Evolutionary conservation across 345 rosid species (phyloP).

Genomic region (Firmiana major): DNA sequence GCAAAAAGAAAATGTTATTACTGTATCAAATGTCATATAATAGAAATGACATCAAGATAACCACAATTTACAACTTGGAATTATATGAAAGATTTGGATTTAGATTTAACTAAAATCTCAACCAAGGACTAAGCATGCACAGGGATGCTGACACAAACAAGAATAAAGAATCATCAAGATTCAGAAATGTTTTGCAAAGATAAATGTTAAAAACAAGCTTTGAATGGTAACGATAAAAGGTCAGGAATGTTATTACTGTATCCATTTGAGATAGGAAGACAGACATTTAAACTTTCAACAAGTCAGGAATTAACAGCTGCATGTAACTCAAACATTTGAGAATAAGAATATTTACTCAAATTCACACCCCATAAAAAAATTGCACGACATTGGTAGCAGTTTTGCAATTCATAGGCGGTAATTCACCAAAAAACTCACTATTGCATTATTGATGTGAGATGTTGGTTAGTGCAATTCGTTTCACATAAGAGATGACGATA

Average conservation of each 20-base stretch:
- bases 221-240: background rate
- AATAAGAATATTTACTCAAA: background rate
- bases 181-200: background rate
- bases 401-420: background rate
- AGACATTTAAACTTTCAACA: background rate
- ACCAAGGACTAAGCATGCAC: background rate
- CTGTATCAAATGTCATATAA: background rate
- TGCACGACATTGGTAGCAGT: background rate
- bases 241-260: no score
- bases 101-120: background rate
- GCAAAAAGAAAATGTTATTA: constrained; percentile 19
- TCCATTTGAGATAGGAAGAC: background rate
- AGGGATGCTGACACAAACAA: background rate
- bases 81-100: background rate
- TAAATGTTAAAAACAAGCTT: background rate
- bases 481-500: background rate
- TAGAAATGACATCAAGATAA: background rate
- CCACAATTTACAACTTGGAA: background rate
- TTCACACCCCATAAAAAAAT: background rate
- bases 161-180: background rate
- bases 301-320: background rate
- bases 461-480: background rate
- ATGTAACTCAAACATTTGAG: background rate
- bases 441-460: background rate
- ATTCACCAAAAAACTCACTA: background rate